Evolutionary conservation across 257 asterid species (phyloP).

Genomic region (Nicotiana tabacum): DNA sequence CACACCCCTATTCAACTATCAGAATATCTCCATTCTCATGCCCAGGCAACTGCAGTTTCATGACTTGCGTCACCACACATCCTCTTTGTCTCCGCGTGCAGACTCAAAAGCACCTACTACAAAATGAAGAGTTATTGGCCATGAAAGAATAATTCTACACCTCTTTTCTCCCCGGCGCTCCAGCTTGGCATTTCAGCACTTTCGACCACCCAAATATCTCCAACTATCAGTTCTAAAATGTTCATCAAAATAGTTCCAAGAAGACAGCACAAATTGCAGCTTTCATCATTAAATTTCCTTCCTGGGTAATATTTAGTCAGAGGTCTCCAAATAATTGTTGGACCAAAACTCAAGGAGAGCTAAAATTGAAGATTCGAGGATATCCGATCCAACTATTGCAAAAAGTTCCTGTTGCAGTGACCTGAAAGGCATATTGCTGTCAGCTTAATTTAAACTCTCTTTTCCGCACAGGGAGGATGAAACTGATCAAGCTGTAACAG

Average conservation of each 20-base stretch:
- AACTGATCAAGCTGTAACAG: not conserved
- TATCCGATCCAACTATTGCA: not conserved
- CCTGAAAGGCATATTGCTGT: not conserved
- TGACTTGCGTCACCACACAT: not conserved
- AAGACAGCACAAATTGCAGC: not conserved
- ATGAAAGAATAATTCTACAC: not conserved
- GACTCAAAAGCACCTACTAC: not conserved
- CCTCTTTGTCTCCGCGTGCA: not conserved
- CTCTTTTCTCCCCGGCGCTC: not conserved
- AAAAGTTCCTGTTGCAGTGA: not conserved
- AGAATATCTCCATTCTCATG: not conserved
- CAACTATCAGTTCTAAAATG: not conserved
- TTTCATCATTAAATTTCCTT: not conserved
- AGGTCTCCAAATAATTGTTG: not conserved
- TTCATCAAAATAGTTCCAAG: not conserved
- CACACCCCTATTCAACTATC: not conserved
- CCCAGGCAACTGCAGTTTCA: conserved; percentile 1
- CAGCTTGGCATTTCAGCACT: not conserved
- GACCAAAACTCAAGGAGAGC: not conserved
- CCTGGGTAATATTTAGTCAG: not conserved
- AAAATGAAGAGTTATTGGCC: not conserved
- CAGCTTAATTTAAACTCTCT: not conserved
- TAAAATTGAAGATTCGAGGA: not conserved
- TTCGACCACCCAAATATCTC: not conserved
- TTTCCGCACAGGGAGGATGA: not conserved